These are phyloP conservation scores for Alternaria sp. DNA, from an alignment of 2,329 filamentous ascomycete genomes.

Conservation along the genomic window DNA sequence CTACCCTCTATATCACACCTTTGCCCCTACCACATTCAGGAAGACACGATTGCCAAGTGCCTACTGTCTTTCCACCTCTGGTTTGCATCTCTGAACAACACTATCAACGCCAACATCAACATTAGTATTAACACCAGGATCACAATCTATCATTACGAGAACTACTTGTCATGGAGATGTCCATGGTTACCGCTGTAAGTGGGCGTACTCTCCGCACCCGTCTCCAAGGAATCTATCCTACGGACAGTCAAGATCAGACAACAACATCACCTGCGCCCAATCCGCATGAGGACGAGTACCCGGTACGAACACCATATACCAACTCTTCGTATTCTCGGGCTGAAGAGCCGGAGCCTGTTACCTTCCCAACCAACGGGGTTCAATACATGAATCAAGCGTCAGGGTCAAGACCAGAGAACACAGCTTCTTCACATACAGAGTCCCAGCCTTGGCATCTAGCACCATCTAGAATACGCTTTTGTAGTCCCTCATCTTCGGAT, in stretches of 20 bases:
- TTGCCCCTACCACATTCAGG: neutral
- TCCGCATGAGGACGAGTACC: neutral
- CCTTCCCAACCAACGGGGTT: neutral
- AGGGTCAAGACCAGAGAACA: neutral
- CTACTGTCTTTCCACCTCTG: neutral
- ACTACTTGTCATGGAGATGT: constrained; percentile 11
- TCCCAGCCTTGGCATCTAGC: neutral
- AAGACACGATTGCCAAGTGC: neutral
- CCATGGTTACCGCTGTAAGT: neutral
- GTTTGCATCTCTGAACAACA: neutral
- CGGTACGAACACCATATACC: neutral
- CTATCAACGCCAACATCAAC: constrained; percentile 10
- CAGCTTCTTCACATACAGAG: neutral
- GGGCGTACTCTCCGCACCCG: neutral
- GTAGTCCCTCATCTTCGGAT: neutral
- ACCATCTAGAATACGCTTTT: neutral
- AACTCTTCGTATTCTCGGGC: constrained; percentile 1
- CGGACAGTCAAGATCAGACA: neutral
- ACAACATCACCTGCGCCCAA: neutral
- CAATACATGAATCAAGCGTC: neutral
- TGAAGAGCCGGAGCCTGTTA: neutral
- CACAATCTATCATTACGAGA: constrained; percentile 23
- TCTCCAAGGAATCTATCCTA: neutral
- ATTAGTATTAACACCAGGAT: neutral
- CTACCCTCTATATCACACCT: neutral